Evolutionary conservation across 164 flowering plant genomes (phyloP), one percentile per base, ranked within the genome.

Genomic region (Piper betle): DNA sequence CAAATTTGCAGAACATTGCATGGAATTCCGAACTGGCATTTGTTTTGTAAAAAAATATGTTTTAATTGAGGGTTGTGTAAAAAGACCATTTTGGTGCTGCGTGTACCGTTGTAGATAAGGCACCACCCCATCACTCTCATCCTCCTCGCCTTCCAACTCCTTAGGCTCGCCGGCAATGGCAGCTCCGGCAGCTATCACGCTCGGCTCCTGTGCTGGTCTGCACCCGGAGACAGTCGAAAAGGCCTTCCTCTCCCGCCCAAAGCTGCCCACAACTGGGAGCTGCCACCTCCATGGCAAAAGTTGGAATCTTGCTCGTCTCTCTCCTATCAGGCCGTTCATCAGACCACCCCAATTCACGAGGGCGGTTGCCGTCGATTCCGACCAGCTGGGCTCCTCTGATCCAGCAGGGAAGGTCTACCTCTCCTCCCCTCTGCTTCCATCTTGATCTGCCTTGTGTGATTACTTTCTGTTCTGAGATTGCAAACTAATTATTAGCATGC

Each of bases 351-450:
- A 77, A 62, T 59, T 75, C 37, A 72, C 62, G 50, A 71, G 74
- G 25, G 73, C 80, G 37, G 77, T 77, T 38, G 80, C 87, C 18
- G 75, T 72, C 37, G 78, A 74, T n/a, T 71, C 84, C 57, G 60
- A 74, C 62, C 75, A 75, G 64, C 64, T 72, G 59, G 71, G 64
- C 15, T 73, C 81, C 58, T 58, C 79, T 20, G 63, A 67, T 48
- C 59, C 77, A 33, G 60, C 75, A 40, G 60, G 66, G 20, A 66
- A 72, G 81, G 86, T 77, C 15, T 11, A n/a, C 18, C 12, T n/a
- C 5, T 12, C 52, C 8, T 55, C 54, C n/a, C 50, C 62, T 11
- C n/a, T 40, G 5, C 57, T 65, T 53, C 52, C 53, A 59, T 58
- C 46, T 42, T 20, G 10, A 19, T 37, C 16, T 7, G 37, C 50